Evolutionary conservation across 495 filamentous ascomycete genomes (phyloP), one percentile per base, ranked within the genome.

Genomic region (Glarea lozoyensis): DNA sequence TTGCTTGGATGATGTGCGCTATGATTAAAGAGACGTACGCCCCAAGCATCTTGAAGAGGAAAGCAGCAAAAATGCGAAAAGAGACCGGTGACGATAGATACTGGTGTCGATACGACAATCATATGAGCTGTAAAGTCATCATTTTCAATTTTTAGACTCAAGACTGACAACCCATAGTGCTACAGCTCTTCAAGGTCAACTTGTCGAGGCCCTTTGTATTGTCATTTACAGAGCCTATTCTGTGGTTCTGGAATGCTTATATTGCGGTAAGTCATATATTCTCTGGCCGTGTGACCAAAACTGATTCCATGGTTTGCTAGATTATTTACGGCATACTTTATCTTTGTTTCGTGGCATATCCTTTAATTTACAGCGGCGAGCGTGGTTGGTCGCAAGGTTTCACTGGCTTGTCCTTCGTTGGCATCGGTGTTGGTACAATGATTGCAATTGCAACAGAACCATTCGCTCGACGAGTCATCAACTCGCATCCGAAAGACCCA

Each of bases 271-370:
- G 51, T 46, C 3, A n/a, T n/a, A n/a, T n/a, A n/a, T n/a, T n/a
- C n/a, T n/a, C n/a, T n/a, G n/a, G n/a, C n/a, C n/a, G n/a, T n/a
- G n/a, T n/a, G n/a, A n/a, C n/a, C n/a, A n/a, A n/a, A n/a, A n/a
- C n/a, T n/a, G n/a, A n/a, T n/a, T 10, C 13, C 18, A 6, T n/a
- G 4, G 4, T 18, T 3, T 3, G 23, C 19, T 20, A 54, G 52
- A 56, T 75, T 32, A 66, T 80, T 18, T 78, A 80, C 57, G 79
- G 73, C 12, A 86, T 88, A 39, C 68, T 94, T 0, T 93, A 93
- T 57, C 72, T 93, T 24, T 88, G 86, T 62, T 94, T 96, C 62
- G 79, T 86, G 21, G 85, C 85, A 17, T 77, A 75, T 53, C 88
- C 88, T 4, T 82, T 93, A 42, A 80, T 94, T 40, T 94, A 86